Evolutionary conservation across 2,329 filamentous ascomycete genomes (phyloP).

Genomic region (Ascochyta fabae): DNA sequence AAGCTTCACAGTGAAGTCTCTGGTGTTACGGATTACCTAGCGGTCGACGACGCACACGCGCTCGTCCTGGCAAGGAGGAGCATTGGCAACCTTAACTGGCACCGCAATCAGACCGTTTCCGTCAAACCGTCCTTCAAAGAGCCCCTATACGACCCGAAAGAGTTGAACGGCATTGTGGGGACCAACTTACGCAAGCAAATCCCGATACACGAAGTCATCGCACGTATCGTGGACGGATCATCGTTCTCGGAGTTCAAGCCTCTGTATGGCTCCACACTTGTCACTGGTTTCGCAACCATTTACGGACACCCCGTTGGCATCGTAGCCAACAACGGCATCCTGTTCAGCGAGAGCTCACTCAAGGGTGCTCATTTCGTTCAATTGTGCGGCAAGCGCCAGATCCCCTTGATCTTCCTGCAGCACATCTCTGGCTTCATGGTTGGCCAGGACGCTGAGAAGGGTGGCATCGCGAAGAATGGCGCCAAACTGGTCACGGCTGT

Average conservation of each 20-base stretch:
- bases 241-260: slow-evolving; percentile 95
- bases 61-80: slow-evolving; percentile 83
- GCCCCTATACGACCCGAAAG: slow-evolving; percentile 78
- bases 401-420: slow-evolving; percentile 91
- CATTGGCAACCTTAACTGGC: slow-evolving; percentile 90
- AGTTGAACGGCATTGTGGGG: slow-evolving; percentile 86
- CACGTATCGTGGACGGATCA: slow-evolving; percentile 88
- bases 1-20: slow-evolving; percentile 88
- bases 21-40: slow-evolving; percentile 93
- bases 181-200: slow-evolving; percentile 88
- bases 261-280: slow-evolving; percentile 84
- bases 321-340: slow-evolving; percentile 92
- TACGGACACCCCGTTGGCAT: slow-evolving; percentile 92
- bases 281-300: slow-evolving; percentile 87
- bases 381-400: slow-evolving; percentile 85
- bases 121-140: slow-evolving; percentile 65
- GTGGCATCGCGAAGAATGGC: slow-evolving; percentile 96
- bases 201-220: slow-evolving; percentile 87
- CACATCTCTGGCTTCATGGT: slow-evolving; percentile 99
- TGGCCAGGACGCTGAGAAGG: slow-evolving; percentile 86
- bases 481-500: slow-evolving; percentile 97
- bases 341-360: slow-evolving; percentile 85
- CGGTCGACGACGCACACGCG: slow-evolving; percentile 92
- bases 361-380: slow-evolving; percentile 98
- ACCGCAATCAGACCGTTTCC: slow-evolving; percentile 52